A percentile compares a stretch with the other conserved stretches of the same genome.
Evolutionary conservation across 139 green algal species (phyloP).

Genomic region (Zygnema circumcarinatum): DNA sequence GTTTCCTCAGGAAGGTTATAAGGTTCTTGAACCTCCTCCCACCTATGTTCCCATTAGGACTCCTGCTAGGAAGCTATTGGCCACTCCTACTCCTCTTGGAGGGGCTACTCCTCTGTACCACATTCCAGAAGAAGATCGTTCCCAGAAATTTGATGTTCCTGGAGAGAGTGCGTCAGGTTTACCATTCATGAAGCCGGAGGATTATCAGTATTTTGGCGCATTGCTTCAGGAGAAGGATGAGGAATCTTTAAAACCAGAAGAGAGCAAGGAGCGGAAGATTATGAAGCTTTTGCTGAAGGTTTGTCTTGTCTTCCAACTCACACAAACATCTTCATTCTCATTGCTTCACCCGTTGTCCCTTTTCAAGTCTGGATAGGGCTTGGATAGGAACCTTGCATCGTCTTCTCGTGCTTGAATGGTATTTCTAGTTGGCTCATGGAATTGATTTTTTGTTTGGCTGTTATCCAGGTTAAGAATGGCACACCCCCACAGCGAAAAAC

Average conservation of each 20-base stretch:
- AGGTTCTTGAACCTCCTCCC: constrained; percentile 80
- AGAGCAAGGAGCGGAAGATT: constrained; percentile 97
- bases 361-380: too few species aligned
- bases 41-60: constrained; percentile 93
- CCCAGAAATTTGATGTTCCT: constrained; percentile 80
- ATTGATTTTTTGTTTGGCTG: background rate
- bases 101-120: constrained; percentile 79
- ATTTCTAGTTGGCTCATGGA: too few species aligned
- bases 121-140: constrained; percentile 84
- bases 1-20: constrained; percentile 90
- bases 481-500: constrained; percentile 95
- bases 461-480: constrained; percentile 91
- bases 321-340: constrained; percentile 5
- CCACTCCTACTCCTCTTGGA: constrained; percentile 85
- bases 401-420: too few species aligned
- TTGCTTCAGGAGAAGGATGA: constrained; percentile 89
- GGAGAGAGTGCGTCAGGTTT: constrained; percentile 79
- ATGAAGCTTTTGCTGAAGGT: constrained; percentile 98
- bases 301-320: background rate
- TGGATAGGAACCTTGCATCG: too few species aligned
- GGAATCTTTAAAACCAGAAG: constrained; percentile 85
- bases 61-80: constrained; percentile 90
- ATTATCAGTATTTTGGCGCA: constrained; percentile 95
- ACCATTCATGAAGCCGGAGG: constrained; percentile 95
- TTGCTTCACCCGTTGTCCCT: background rate